Conservation (phyloP, 768 basidiomycete genomes). For the Paxillus rubicundulus region DNA sequence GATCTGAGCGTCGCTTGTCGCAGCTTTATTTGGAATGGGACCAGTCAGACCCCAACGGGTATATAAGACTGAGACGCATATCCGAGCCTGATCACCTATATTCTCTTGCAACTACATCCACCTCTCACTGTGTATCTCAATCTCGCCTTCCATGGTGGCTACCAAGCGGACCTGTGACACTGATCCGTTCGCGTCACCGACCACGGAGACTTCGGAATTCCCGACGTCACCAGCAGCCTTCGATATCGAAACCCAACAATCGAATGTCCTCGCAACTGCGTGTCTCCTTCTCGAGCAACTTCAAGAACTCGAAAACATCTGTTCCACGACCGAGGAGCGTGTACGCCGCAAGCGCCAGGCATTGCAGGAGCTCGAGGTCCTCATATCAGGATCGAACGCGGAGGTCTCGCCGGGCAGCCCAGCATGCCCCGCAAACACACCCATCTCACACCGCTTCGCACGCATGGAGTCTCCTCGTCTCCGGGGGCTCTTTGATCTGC, state of each 20-base stretch:
- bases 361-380: slow-evolving; percentile 23
- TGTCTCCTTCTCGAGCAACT: slow-evolving; percentile 28
- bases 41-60: slow-evolving; percentile 5
- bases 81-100: neutral
- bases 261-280: slow-evolving; percentile 29
- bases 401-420: slow-evolving; percentile 17
- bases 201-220: neutral
- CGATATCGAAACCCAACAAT: slow-evolving; percentile 3
- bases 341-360: slow-evolving; percentile 21
- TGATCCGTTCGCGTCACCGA: slow-evolving; percentile 24
- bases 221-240: neutral
- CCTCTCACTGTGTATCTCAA: neutral
- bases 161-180: neutral
- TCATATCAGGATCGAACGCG: slow-evolving; percentile 11
- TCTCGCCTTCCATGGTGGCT: slow-evolving; percentile 8
- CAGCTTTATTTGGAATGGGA: slow-evolving; percentile 9
- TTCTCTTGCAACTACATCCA: neutral
- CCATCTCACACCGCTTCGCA: slow-evolving; percentile 10
- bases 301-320: slow-evolving; percentile 22
- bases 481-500: slow-evolving; percentile 30
- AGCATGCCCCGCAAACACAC: slow-evolving; percentile 23
- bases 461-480: slow-evolving; percentile 25
- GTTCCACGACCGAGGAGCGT: slow-evolving; percentile 21
- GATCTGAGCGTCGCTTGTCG: too few relatives aligned
- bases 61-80: slow-evolving; percentile 14